Evolutionary conservation across 306 rosid genomes (phyloP).

Genomic region (Cotoneaster glaucophyllus): DNA sequence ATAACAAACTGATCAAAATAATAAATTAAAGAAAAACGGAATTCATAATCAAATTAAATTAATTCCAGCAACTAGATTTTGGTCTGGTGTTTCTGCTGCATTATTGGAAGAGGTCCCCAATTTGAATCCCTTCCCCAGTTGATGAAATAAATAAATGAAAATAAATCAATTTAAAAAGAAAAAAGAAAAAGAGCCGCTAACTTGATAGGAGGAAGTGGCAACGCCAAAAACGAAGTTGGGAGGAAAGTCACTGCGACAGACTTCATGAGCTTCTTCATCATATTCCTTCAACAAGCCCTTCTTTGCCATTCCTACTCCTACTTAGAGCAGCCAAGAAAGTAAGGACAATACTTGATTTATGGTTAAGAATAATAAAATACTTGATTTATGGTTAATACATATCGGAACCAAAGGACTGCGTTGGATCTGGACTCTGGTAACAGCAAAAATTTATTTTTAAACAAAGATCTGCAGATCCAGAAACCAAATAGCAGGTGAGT

Average conservation of each 20-base stretch:
- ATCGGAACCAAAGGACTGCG: no score
- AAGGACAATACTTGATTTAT: no score
- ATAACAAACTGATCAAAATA: no score
- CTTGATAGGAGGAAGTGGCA: conserved; percentile 94
- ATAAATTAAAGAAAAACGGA: no score
- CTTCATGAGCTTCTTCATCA: conserved; percentile 12
- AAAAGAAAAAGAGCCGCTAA: not conserved
- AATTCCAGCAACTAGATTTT: not conserved
- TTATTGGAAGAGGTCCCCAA: not conserved
- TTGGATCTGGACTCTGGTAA: no score
- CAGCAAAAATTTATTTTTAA: no score
- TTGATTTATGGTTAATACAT: no score
- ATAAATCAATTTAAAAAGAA: not conserved
- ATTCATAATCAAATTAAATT: no score
- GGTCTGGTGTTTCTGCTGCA: not conserved
- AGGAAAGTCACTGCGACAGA: conserved; percentile 69
- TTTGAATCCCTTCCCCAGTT: not conserved
- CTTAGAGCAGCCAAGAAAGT: not conserved
- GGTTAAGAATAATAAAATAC: no score
- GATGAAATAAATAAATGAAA: not conserved
- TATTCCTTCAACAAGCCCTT: conserved; percentile 25
- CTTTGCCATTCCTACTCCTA: conserved; percentile 36
- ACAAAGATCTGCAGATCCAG: no score
- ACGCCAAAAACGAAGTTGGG: conserved; percentile 73
- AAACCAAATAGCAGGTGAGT: no score